Base-by-base conservation (phyloP, 306 rosid genomes). In the Ammopiptanthus mongolicus region DNA sequence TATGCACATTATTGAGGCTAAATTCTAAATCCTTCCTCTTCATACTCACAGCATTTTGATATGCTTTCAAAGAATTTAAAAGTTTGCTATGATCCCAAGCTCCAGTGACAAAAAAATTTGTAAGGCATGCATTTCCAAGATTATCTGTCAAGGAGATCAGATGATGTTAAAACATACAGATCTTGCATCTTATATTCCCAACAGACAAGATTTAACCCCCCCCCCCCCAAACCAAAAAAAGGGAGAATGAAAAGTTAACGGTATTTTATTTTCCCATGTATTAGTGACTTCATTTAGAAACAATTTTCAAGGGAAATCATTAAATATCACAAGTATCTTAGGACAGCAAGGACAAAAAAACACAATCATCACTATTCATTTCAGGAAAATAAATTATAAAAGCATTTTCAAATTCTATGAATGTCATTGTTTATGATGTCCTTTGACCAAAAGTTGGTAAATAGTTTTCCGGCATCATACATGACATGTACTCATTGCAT, bases 51-150 rank as follows among this genome's bases (percentile, higher is more conserved):
- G 98, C 96, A 81, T 91, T 95, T 84, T 95, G 98, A 86, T 91
- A 95, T 74, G 98, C 98, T 85, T 87, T 95, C 44, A 86, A 83
- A 80, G 97, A 95, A 83, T 90, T 91, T 84, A 77, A 76, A 83
- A 95, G 97, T 76, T 86, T 95, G 81, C 78, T 68, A 65, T 95
- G 97, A 87, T 95, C 92, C 93, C 93, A 95, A 76, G 97, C 85
- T 84, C 98, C 98, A 59, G 91, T 87, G 68, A 88, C 96, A 77
- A 92, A 90, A 81, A 90, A 95, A 80, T 96, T 88, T 50, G 97
- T 88, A 66, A 95, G 96, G 84, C 88, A 95, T 28, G 97, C 98
- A 81, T 95, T 92, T 81, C 98, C 96, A 72, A 95, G 97, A 77
- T 90, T 91, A 78, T 95, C 97, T 95, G 97, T 56, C 66, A 84